Evolutionary conservation across 768 basidiomycete species (phyloP).

Genomic region (Coprinopsis strossmayeri): DNA sequence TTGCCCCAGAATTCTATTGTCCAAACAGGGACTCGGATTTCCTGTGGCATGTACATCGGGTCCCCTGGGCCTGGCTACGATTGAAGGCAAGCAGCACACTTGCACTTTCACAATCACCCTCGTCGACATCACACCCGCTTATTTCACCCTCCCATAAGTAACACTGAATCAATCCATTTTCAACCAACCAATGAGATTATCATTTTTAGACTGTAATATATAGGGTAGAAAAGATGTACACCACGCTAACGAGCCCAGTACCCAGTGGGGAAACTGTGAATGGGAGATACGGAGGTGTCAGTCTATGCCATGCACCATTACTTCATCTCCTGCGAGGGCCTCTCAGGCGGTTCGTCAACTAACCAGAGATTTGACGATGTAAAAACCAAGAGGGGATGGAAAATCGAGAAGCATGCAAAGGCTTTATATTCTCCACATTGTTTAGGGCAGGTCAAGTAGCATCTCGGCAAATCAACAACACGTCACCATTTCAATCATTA

Average conservation of each 20-base stretch:
- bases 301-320: conserved; percentile 81
- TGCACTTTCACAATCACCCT: too few relatives aligned
- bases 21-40: background rate
- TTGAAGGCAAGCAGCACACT: too few relatives aligned
- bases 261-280: conserved; percentile 42
- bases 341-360: conserved; percentile 27
- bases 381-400: conserved; percentile 40
- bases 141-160: too few relatives aligned
- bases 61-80: too few relatives aligned
- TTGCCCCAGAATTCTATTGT: background rate
- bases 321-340: conserved; percentile 88
- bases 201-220: too few relatives aligned
- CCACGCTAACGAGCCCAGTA: conserved; percentile 80
- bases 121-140: too few relatives aligned
- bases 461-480: background rate
- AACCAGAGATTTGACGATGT: conserved; percentile 33
- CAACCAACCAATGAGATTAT: too few relatives aligned
- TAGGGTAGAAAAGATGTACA: conserved; percentile 49
- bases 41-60: too few relatives aligned
- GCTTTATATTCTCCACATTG: background rate
- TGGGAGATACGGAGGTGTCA: conserved; percentile 88
- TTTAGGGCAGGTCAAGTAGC: conserved; percentile 12
- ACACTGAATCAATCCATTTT: too few relatives aligned
- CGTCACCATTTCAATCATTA: conserved; percentile 21
- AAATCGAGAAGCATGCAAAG: background rate